These are phyloP conservation scores for Botryotinia calthae DNA, from an alignment of 2,329 filamentous ascomycete species.

Conservation along the genomic window DNA sequence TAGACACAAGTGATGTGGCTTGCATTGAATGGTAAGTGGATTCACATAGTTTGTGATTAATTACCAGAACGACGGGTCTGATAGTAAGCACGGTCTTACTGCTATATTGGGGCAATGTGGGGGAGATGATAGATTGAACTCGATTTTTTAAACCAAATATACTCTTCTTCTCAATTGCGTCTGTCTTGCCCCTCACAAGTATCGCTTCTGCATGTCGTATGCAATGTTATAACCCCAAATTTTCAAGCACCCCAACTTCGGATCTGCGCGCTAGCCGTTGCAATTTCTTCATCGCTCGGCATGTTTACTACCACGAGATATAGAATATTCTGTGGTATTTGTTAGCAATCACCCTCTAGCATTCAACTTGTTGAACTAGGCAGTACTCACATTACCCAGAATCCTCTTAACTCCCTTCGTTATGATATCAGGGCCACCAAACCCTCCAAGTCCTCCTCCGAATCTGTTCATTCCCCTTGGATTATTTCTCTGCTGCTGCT, in stretches of 20 bases:
- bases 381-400: neutral
- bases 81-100: neutral
- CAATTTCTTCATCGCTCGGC: neutral
- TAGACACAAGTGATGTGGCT: conserved; percentile 7
- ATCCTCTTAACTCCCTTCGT: neutral
- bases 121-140: neutral
- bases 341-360: neutral
- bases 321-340: neutral
- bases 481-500: neutral
- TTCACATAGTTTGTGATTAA: neutral
- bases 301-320: neutral
- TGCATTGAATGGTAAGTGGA: conserved; percentile 10
- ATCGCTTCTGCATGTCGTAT: neutral
- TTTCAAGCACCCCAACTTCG: neutral
- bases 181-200: neutral
- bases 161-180: neutral
- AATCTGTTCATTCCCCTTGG: neutral
- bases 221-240: neutral
- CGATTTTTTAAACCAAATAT: neutral
- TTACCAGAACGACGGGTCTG: neutral
- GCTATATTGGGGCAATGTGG: neutral
- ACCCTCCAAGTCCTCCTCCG: neutral
- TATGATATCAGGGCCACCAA: neutral
- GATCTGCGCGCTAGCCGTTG: neutral
- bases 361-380: neutral